Evolutionary conservation across 208 protist species (phyloP).

Genomic region (Wallacemonas collosoma): DNA sequence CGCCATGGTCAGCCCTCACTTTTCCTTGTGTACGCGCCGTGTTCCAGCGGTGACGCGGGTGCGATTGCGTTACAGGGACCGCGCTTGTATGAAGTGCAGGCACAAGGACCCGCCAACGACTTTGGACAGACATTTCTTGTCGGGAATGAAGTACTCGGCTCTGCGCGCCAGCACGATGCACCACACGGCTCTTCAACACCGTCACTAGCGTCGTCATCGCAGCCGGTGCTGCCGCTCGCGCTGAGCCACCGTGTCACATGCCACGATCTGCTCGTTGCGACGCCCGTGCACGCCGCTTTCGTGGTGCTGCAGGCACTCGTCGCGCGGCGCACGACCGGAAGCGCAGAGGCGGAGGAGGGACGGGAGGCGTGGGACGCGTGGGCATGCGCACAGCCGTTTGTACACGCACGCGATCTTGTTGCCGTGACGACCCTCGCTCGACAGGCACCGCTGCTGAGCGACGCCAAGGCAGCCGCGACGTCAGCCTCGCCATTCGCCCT

Average conservation of each 20-base stretch:
- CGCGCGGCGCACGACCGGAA: slow-evolving; percentile 7
- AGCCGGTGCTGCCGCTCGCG: slow-evolving; percentile 1
- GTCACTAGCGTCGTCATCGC: background rate
- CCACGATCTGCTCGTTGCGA: slow-evolving; percentile 36
- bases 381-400: background rate
- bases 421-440: background rate
- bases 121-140: slow-evolving; percentile 50
- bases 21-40: slow-evolving; percentile 18
- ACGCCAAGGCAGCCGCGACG: background rate
- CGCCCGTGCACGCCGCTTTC: slow-evolving; percentile 67
- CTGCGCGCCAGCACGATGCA: background rate
- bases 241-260: slow-evolving; percentile 2
- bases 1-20: slow-evolving; percentile 57
- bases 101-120: slow-evolving; percentile 41
- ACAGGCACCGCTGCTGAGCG: too few species aligned
- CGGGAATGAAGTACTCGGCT: slow-evolving; percentile 6
- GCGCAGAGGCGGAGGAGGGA: background rate
- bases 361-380: background rate
- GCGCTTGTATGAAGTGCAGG: slow-evolving; percentile 47
- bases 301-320: slow-evolving; percentile 48
- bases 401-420: background rate
- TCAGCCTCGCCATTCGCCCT: slow-evolving; percentile 8
- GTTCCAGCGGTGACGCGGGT: too few species aligned
- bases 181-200: background rate
- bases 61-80: background rate